Percentiles rank a stretch among this genome's conserved stretches.
Conservation (phyloP, 164 flowering plant genomes). For the Hamamelis virginiana region DNA sequence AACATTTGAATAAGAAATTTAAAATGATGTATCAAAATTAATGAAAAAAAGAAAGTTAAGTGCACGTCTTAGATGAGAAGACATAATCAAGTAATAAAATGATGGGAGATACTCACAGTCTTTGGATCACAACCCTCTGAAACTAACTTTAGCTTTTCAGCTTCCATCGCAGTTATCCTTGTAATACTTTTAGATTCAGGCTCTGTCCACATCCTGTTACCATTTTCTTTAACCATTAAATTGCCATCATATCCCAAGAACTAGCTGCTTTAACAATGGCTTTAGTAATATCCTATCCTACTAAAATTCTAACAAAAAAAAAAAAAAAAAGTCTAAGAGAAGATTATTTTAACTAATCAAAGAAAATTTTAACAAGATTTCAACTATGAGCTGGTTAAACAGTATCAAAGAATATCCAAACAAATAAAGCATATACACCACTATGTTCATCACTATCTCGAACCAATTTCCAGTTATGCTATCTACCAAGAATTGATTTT, state of each 20-base stretch:
- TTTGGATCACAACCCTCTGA: conserved; percentile 54
- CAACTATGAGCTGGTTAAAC: too few species aligned
- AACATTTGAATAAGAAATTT: neutral
- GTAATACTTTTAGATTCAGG: conserved; percentile 46
- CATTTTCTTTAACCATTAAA: neutral
- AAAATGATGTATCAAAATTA: too few species aligned
- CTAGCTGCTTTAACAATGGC: neutral
- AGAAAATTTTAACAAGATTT: neutral
- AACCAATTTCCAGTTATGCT: neutral
- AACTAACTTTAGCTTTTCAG: conserved; percentile 46
- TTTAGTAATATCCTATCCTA: neutral
- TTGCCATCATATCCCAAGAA: neutral
- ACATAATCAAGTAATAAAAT: neutral
- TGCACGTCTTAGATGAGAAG: neutral
- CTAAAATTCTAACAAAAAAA: neutral
- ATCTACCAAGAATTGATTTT: too few species aligned
- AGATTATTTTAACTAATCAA: neutral
- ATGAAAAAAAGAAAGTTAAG: too few species aligned
- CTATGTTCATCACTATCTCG: neutral
- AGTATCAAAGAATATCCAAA: too few species aligned
- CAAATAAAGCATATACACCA: too few species aligned
- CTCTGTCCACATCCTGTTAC: conserved; percentile 44
- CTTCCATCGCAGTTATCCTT: conserved; percentile 38
- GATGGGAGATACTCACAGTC: conserved; percentile 30
- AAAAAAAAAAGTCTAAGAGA: neutral